Base-by-base conservation (phyloP, 164 flowering plant genomes). In the Sedum album region DNA sequence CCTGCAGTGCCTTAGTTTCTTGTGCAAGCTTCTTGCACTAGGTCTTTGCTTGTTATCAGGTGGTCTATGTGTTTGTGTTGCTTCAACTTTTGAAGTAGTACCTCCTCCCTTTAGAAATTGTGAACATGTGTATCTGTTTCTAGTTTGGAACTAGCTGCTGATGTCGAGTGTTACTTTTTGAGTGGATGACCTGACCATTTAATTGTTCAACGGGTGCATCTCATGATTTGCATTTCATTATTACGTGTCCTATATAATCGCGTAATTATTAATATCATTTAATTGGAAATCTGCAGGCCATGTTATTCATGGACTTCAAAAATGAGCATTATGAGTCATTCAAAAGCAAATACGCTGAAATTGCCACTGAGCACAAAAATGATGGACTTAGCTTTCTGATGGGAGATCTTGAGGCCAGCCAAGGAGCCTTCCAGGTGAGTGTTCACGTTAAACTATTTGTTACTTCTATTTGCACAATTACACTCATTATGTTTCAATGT, bases 391-490 rank as follows among this genome's bases (percentile, higher is more conserved):
- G 80, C 76, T 91, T 94, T 74, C 71, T 94, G 73, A 21, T 94
- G 55, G 97, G 96, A 74, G 97, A 94, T 68, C 67, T 83, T 75
- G 95, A 89, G 33, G 81, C 81, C 60, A 82, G 93, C 74, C 78
- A 85, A 72, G 81, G 81, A 71, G 93, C 93, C 39, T 86, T 94
- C 71, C 84, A 91, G 87, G 98, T 87, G 64, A 44, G 76, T 42
- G 28, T 44, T 65, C 31, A 8, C 4, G 1, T 63, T 55, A 28
- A 26, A 55, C 53, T 20, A 25, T 64, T 7, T 13, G 23, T 31
- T 44, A 17, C 17, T 41, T 39, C 42, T 25, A 68, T 70, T 69
- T 30, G n/a, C 26, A 1, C 11, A 8, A 9, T 60, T 38, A 17
- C 21, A 11, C 25, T 64, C 31, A 48, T 10, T 39, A 11, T 31